Percentiles rank a stretch among this genome's conserved stretches.
phyloP scores from a whole-genome alignment of 2,329 filamentous ascomycete genomes.

The Penicillium sp. region DNA sequence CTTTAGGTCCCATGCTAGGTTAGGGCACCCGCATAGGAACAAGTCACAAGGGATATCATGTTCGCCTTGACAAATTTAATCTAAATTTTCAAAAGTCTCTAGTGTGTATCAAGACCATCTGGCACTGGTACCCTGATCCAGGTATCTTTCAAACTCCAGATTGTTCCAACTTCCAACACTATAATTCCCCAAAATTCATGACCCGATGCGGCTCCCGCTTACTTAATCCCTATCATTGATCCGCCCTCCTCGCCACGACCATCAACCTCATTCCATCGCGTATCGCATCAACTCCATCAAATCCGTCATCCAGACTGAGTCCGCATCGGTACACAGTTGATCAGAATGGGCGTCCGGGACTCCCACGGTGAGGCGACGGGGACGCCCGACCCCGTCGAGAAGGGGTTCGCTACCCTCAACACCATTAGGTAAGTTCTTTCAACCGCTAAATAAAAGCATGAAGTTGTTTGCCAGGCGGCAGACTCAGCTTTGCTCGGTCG shows the following conservation, averaged over 20 bases:
- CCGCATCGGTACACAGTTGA: not conserved
- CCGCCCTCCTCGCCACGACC: not conserved
- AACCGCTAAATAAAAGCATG: not conserved
- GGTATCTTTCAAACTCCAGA: too few species aligned
- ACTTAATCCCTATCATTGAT: not conserved
- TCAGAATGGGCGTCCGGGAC: conserved; percentile 58
- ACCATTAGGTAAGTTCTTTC: conserved; percentile 67
- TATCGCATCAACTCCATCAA: conserved; percentile 5
- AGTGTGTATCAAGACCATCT: too few species aligned
- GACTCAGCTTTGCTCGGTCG: conserved; percentile 34
- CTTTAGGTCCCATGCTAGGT: too few species aligned
- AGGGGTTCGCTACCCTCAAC: conserved; percentile 79
- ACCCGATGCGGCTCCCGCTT: not conserved
- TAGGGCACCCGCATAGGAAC: too few species aligned
- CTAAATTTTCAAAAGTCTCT: too few species aligned
- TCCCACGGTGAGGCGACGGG: conserved; percentile 53
- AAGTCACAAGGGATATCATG: too few species aligned
- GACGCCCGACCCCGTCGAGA: conserved; percentile 65
- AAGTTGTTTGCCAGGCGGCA: conserved; percentile 1
- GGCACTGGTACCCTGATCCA: too few species aligned
- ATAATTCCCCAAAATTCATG: too few species aligned
- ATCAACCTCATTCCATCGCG: conserved; percentile 8
- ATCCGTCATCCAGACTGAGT: not conserved
- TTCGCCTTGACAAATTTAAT: too few species aligned
- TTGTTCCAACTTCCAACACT: too few species aligned